These are phyloP conservation scores for Syzygium aromaticum DNA, from an alignment of 345 rosid species.

Conservation along the genomic window DNA sequence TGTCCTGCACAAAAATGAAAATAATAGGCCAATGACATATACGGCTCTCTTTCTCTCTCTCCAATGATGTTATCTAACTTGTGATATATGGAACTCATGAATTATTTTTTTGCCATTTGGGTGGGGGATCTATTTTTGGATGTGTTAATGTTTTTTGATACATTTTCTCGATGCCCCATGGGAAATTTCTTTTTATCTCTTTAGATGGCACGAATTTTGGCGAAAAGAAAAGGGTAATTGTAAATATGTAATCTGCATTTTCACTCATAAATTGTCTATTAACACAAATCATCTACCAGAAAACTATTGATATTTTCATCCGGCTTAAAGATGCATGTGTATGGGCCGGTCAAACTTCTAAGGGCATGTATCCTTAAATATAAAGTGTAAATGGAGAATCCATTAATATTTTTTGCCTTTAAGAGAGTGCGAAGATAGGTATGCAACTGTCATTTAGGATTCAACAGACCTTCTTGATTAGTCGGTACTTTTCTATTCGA, in stretches of 20 bases:
- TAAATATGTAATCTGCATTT: too few relatives aligned
- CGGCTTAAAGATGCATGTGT: too few relatives aligned
- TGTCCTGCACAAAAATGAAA: rapidly evolving
- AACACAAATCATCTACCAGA: neutral
- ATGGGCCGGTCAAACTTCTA: rapidly evolving
- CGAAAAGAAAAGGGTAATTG: neutral
- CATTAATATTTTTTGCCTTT: rapidly evolving
- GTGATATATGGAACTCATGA: neutral
- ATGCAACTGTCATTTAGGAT: neutral
- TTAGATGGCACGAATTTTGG: neutral
- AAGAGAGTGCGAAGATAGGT: neutral
- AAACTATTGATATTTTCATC: too few relatives aligned
- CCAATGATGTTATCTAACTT: neutral
- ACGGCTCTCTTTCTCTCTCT: neutral
- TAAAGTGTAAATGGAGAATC: neutral
- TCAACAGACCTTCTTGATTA: rapidly evolving
- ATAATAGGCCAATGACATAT: neutral
- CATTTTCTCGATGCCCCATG: neutral
- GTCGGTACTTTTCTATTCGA: rapidly evolving
- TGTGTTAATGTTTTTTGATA: too few relatives aligned
- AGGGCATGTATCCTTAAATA: too few relatives aligned
- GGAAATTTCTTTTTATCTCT: neutral
- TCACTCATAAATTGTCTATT: neutral
- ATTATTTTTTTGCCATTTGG: too few relatives aligned
- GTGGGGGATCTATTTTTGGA: too few relatives aligned